Evolutionary conservation across 371 early-diverging fungal genomes (phyloP).

Genomic region (Mucor irregularis): DNA sequence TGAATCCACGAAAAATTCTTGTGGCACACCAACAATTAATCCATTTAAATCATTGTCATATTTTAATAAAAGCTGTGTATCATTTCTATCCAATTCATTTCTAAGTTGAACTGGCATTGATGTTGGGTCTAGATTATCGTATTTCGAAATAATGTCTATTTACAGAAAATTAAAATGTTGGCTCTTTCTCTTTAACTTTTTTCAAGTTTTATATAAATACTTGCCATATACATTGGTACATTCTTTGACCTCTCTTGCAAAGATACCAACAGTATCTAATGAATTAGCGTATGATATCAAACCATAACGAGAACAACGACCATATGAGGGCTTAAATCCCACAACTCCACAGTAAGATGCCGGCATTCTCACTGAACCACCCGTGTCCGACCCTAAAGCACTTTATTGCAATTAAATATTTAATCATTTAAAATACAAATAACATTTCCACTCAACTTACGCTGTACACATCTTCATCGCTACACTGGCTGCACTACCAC

Average conservation of each 20-base stretch:
- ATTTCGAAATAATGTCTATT: slow-evolving; percentile 56
- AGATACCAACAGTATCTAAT: slow-evolving; percentile 86
- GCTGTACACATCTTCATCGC: slow-evolving; percentile 73
- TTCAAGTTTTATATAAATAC: background rate
- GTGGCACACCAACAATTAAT: slow-evolving; percentile 74
- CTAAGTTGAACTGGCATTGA: slow-evolving; percentile 42
- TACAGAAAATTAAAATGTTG: background rate
- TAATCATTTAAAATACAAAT: background rate
- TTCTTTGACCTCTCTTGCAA: slow-evolving; percentile 63
- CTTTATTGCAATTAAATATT: slow-evolving; percentile 26
- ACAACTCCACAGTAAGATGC: slow-evolving; percentile 93
- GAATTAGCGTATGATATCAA: slow-evolving; percentile 87
- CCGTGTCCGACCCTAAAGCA: slow-evolving; percentile 91
- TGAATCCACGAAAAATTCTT: slow-evolving; percentile 79
- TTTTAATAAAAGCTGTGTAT: slow-evolving; percentile 14
- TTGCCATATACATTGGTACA: slow-evolving; percentile 58
- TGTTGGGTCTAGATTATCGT: slow-evolving; percentile 65
- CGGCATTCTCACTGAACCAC: slow-evolving; percentile 92
- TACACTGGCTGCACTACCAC: slow-evolving; percentile 93
- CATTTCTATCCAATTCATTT: slow-evolving; percentile 23
- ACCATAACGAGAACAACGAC: slow-evolving; percentile 85
- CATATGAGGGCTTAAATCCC: slow-evolving; percentile 94
- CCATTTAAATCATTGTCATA: slow-evolving; percentile 50
- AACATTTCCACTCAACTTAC: slow-evolving; percentile 42
- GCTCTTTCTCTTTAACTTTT: background rate